Evolutionary conservation across 164 flowering plant species (phyloP), one percentile per base, ranked within the genome.

Genomic region (Umbellularia californica): DNA sequence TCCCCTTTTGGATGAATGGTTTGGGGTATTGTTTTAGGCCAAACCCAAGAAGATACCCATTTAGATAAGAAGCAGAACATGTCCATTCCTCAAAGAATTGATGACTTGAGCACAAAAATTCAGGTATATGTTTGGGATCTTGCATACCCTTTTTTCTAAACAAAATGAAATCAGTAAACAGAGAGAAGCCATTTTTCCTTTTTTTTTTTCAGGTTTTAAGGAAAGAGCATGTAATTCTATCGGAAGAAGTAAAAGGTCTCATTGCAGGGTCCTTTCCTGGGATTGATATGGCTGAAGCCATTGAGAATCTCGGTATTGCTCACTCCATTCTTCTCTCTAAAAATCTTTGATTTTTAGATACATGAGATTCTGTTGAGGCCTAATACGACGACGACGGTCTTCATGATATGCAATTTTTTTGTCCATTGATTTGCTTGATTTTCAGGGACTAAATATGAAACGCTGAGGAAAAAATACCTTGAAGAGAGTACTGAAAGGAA

Each of bases 401-500:
- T 4, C 35, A 58, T 47, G 67, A 17, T 30, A 47, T 41, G 22
- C 52, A 41, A 51, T 52, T 47, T 7, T 14, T 69, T 75, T 52
- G 17, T 11, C 71, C 13, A 70, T 41, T 30, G 11, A 50, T 62
- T 76, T 70, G 11, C 0, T 55, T 27, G 9, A 10, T 52, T 81
- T 19, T 65, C 58, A 94, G 98, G 90, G 78, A 67, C 30, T 68
- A 86, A 84, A 62, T 72, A 82, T 78, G 88, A 86, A 70, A 58
- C 35, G 14, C 67, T 84, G 78, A 86, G 87, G 85, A 90, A 81
- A 83, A 90, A 89, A 72, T 92, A 82, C 67, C 51, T 88, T 1
- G 82, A 83, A 55, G 98, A 90, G 80, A 82, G 81, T 68, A 71
- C 74, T 14, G 94, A 94, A 33, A 66, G 94, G 65, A 94, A 84